A percentile compares a stretch with the other conserved stretches of the same genome.
phyloP scores from a whole-genome alignment of 805 yeast species.

The Saturnispora diversa region DNA sequence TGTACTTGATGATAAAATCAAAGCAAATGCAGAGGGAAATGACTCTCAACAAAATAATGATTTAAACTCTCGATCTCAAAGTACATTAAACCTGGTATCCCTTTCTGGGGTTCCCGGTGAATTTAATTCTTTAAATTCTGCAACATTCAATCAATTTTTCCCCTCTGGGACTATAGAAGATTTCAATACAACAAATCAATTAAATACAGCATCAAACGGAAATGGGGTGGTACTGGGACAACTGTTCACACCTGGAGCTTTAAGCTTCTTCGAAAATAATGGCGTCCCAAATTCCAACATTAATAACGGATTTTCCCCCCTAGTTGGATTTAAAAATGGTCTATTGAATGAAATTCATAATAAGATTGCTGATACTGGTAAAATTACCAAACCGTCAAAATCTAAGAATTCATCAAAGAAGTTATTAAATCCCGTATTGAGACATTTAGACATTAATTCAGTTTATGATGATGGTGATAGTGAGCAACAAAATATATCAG shows the following conservation, averaged over 20 bases:
- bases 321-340: slow-evolving; percentile 16
- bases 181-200: slow-evolving; percentile 1
- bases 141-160: slow-evolving; percentile 4
- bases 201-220: slow-evolving; percentile 7
- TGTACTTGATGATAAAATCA: slow-evolving; percentile 5
- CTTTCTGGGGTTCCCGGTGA: slow-evolving; percentile 5
- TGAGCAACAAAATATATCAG: not conserved
- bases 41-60: too few species aligned
- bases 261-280: slow-evolving; percentile 7
- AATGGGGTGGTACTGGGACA: slow-evolving; percentile 8
- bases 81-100: too few species aligned
- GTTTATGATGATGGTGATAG: slow-evolving; percentile 8
- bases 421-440: slow-evolving; percentile 18
- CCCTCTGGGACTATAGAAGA: slow-evolving; percentile 5
- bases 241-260: slow-evolving; percentile 11
- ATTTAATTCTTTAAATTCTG: slow-evolving; percentile 3
- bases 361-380: slow-evolving; percentile 2
- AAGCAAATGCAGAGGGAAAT: not conserved
- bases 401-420: not conserved
- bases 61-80: too few species aligned
- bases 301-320: slow-evolving; percentile 12
- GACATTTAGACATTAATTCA: slow-evolving; percentile 14
- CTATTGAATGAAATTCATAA: not conserved
- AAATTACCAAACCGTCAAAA: slow-evolving; percentile 7
- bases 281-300: slow-evolving; percentile 4